Base-by-base conservation (phyloP, 2,329 filamentous ascomycete genomes). In the Tolypocladium tundrense region DNA sequence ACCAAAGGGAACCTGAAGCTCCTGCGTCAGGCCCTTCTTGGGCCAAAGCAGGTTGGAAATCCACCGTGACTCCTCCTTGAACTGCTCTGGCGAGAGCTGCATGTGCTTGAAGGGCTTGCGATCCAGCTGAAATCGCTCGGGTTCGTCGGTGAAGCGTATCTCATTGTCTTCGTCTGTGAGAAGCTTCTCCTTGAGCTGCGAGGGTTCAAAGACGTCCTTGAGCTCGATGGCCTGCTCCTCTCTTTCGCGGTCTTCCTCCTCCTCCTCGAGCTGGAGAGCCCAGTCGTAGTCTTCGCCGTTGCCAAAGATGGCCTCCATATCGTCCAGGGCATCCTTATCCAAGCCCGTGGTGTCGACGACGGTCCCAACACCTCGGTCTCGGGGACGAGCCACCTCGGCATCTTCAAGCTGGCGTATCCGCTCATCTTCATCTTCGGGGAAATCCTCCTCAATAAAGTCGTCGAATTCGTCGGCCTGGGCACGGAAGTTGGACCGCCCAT, bases 181-280 rank as follows among this genome's bases (percentile, higher is more conserved):
- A 71, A 97, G 88, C 74, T 91, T 93, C 74, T 99, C 94, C 58
- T 88, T 87, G 43, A 99, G 82, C 71, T 99, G 91, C 3, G 92
- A 96, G 0, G 94, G 94, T 73, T 99, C 94, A 67, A 99, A 99
- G 55, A 99, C 93, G 70, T 99, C 93, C 75, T 97, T 97, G 61
- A 99, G 83, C 72, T 97, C 91, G 48, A 97, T 84, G 51, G 87
- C 87, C 66, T 92, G 89, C 63, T 95, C 90, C 61, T 90, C 88
- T 60, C 86, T 83, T 63, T 88, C 81, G 58, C 88, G 85, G 53
- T 90, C 86, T 63, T 95, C 90, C 63, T 92, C 88, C 54, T 91
- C 87, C 52, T 94, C 89, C 72, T 97, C 92, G 67, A 93, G 80
- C 56, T 93, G 88, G 53, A 99, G 77, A 10, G 93, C 94, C 86